These are phyloP conservation scores for Torulaspora globosa DNA, from an alignment of 1,139 yeast genomes.

Conservation along the genomic window DNA sequence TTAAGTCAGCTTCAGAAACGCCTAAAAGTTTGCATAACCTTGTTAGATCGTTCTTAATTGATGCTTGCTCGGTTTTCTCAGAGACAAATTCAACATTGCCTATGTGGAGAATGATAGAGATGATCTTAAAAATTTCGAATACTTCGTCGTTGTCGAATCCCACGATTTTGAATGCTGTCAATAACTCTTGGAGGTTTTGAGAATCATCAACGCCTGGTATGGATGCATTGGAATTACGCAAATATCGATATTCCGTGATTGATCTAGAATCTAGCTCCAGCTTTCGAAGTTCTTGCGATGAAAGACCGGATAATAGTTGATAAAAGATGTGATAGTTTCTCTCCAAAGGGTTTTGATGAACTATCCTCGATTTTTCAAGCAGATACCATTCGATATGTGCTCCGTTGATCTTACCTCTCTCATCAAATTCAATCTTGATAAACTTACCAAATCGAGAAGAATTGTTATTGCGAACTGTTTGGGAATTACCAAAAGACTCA, in stretches of 20 bases:
- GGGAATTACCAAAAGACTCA: slow-evolving; percentile 97
- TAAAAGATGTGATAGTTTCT: slow-evolving; percentile 92
- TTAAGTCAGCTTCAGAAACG: slow-evolving; percentile 52
- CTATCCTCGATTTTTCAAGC: slow-evolving; percentile 89
- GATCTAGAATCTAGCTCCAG: slow-evolving; percentile 43
- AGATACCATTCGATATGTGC: slow-evolving; percentile 94
- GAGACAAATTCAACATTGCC: slow-evolving; percentile 80
- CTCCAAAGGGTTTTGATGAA: slow-evolving; percentile 69
- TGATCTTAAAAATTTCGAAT: slow-evolving; percentile 55
- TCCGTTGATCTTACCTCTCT: slow-evolving; percentile 66
- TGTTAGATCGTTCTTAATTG: slow-evolving; percentile 55
- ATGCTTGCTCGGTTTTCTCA: slow-evolving; percentile 76
- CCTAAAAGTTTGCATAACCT: slow-evolving; percentile 63
- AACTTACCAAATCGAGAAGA: slow-evolving; percentile 97
- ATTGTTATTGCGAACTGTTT: slow-evolving; percentile 88
- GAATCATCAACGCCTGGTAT: slow-evolving; percentile 74
- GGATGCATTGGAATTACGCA: slow-evolving; percentile 51
- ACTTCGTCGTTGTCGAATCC: slow-evolving; percentile 61
- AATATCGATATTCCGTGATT: slow-evolving; percentile 46
- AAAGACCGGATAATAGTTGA: slow-evolving; percentile 71
- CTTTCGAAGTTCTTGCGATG: slow-evolving; percentile 44
- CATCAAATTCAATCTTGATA: slow-evolving; percentile 75
- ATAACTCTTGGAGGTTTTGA: slow-evolving; percentile 56
- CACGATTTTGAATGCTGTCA: slow-evolving; percentile 67
- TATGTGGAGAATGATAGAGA: slow-evolving; percentile 75